Evolutionary conservation across 2,329 filamentous ascomycete species (phyloP).

Genomic region (Arthroderma sp.): DNA sequence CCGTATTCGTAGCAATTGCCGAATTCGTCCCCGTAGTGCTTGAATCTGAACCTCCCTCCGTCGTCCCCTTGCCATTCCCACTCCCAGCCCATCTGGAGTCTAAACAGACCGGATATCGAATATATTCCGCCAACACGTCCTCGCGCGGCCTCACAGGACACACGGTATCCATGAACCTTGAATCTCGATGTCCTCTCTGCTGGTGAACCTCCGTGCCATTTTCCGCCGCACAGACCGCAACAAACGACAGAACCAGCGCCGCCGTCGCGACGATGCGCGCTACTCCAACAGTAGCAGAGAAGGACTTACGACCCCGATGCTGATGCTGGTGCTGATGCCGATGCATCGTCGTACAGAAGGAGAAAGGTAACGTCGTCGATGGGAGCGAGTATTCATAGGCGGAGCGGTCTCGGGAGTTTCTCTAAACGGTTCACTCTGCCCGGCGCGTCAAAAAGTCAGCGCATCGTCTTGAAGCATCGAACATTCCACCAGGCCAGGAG

Average conservation of each 20-base stretch:
- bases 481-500: too few relatives aligned
- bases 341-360: background rate
- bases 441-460: too few relatives aligned
- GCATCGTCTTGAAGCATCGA: too few relatives aligned
- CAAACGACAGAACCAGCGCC: constrained; percentile 3
- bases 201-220: background rate
- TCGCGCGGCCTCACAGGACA: constrained; percentile 13
- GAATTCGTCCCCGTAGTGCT: background rate
- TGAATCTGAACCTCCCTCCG: background rate
- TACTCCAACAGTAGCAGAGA: too few relatives aligned
- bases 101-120: constrained; percentile 18
- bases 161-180: constrained; percentile 9
- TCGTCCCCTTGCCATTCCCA: background rate
- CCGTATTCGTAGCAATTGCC: constrained; percentile 2
- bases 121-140: constrained; percentile 12
- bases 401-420: background rate
- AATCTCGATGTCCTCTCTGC: background rate
- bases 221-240: constrained; percentile 3
- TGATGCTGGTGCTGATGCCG: background rate
- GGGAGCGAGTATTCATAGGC: background rate
- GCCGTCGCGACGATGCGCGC: background rate
- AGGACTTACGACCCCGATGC: background rate
- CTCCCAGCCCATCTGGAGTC: constrained; percentile 11
- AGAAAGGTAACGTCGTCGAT: background rate
- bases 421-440: background rate